Evolutionary conservation across 164 flowering plant genomes (phyloP).

Genomic region (Akebia trifoliata): DNA sequence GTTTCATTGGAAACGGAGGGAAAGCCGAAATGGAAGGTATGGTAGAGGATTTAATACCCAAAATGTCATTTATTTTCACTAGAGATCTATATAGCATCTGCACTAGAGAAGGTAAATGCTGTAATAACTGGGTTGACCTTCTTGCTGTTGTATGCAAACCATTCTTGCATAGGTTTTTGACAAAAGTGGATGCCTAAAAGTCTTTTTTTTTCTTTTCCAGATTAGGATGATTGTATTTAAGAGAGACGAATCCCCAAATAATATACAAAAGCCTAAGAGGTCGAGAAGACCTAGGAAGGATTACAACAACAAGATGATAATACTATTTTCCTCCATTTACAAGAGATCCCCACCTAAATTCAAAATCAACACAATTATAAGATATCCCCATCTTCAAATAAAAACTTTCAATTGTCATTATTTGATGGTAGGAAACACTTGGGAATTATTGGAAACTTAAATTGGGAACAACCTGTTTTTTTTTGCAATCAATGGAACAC

Average conservation of each 20-base stretch:
- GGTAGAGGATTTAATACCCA: not conserved
- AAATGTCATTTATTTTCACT: not conserved
- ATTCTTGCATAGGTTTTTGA: constrained; percentile 3
- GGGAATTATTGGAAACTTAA: not conserved
- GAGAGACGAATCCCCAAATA: no score
- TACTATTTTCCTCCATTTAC: no score
- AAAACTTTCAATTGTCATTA: no score
- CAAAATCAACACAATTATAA: no score
- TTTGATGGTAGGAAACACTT: not conserved
- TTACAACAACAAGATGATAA: no score
- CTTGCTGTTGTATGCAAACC: not conserved
- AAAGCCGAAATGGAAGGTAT: constrained; percentile 99
- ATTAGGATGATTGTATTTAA: no score
- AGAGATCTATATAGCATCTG: not conserved
- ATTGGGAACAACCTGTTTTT: no score
- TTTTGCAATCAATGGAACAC: no score
- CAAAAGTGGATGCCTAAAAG: not conserved
- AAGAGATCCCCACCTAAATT: no score
- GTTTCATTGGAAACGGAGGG: constrained; percentile 84
- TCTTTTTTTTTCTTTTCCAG: not conserved
- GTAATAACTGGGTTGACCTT: not conserved
- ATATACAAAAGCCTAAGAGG: no score
- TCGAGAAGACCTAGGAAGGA: no score
- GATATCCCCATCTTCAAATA: no score
- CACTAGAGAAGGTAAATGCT: not conserved